Conservation (phyloP, 495 filamentous ascomycete species). For the Aspergillus biplanus region DNA sequence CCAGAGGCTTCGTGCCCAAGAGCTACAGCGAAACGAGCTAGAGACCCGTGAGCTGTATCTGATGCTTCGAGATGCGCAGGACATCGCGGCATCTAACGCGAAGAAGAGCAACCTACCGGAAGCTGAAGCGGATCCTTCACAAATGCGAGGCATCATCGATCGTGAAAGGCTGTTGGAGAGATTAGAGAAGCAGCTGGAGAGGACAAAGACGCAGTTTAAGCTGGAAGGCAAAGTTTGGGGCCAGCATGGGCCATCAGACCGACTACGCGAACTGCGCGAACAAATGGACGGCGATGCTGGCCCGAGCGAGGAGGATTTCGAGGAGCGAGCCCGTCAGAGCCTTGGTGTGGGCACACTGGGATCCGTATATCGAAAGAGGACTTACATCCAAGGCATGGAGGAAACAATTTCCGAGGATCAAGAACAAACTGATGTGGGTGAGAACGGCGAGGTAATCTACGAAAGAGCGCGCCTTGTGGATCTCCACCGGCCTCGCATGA, state of each 20-base stretch:
- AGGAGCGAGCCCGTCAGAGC: slow-evolving; percentile 53
- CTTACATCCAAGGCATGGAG: slow-evolving; percentile 52
- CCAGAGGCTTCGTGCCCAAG: slow-evolving; percentile 83
- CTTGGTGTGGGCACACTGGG: slow-evolving; percentile 64
- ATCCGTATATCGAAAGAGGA: slow-evolving; percentile 64
- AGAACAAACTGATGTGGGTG: slow-evolving; percentile 41
- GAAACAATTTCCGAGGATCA: slow-evolving; percentile 38
- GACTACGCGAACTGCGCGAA: slow-evolving; percentile 87
- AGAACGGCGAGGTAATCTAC: slow-evolving; percentile 54
- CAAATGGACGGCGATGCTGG: slow-evolving; percentile 79
- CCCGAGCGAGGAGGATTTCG: slow-evolving; percentile 47
- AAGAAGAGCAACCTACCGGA: slow-evolving; percentile 67
- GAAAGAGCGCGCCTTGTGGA: slow-evolving; percentile 70
- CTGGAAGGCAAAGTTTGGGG: slow-evolving; percentile 95
- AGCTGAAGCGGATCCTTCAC: slow-evolving; percentile 66
- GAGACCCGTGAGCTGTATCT: slow-evolving; percentile 97
- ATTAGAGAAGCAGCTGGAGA: slow-evolving; percentile 90
- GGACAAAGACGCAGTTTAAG: slow-evolving; percentile 98
- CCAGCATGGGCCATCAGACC: slow-evolving; percentile 84
- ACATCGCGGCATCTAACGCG: slow-evolving; percentile 85
- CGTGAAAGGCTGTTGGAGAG: slow-evolving; percentile 89
- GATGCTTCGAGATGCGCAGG: slow-evolving; percentile 97
- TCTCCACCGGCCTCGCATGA: slow-evolving; percentile 73
- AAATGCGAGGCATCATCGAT: slow-evolving; percentile 91
- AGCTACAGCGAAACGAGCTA: slow-evolving; percentile 91